Evolutionary conservation across 257 asterid genomes (phyloP).

Genomic region (Solanum pimpinellifolium): DNA sequence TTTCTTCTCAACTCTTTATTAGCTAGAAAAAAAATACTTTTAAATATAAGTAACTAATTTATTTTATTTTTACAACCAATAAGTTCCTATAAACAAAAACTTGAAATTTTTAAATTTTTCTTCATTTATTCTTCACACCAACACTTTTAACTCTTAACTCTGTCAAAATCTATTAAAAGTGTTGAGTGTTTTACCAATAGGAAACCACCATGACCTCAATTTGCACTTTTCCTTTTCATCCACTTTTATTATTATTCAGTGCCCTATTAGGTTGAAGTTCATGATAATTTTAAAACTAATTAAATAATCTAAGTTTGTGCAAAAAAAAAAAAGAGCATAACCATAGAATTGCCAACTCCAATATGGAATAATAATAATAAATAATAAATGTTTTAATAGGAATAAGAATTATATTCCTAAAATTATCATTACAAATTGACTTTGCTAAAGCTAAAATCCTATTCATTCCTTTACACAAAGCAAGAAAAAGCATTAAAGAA

Average conservation of each 20-base stretch:
- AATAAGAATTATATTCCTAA: neutral
- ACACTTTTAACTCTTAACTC: neutral
- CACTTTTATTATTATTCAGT: neutral
- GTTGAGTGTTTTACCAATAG: neutral
- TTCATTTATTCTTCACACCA: neutral
- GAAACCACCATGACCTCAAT: neutral
- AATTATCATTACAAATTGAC: constrained; percentile 3
- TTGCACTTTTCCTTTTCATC: neutral
- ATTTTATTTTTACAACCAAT: too few relatives aligned
- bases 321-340: neutral
- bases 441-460: neutral
- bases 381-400: neutral
- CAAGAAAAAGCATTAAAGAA: neutral
- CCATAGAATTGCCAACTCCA: neutral
- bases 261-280: neutral
- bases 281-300: neutral
- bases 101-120: neutral
- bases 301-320: neutral
- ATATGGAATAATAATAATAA: neutral
- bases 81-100: neutral
- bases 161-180: neutral
- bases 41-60: neutral
- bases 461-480: neutral
- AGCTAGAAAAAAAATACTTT: neutral
- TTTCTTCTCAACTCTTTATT: too few relatives aligned